Evolutionary conservation across 2,329 filamentous ascomycete genomes (phyloP).

Genomic region (Colletotrichum aenigma): DNA sequence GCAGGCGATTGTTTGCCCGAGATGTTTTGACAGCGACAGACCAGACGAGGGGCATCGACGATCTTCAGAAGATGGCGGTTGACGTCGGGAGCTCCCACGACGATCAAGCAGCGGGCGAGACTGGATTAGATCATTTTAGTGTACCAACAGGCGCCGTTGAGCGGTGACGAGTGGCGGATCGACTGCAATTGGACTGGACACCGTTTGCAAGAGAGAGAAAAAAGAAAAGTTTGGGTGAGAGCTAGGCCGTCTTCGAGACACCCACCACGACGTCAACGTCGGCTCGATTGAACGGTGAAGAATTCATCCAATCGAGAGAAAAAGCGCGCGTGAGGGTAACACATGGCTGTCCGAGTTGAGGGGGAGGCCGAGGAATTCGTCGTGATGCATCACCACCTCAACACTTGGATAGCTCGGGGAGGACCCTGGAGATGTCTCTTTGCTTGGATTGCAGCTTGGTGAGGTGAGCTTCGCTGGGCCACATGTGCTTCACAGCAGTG

Average conservation of each 20-base stretch:
- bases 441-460: background rate
- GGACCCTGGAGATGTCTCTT: background rate
- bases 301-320: background rate
- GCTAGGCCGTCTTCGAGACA: background rate
- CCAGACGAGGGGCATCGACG: background rate
- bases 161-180: constrained; percentile 9
- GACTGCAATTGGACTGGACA: background rate
- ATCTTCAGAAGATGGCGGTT: background rate
- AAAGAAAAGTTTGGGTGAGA: background rate
- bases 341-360: background rate
- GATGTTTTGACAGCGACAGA: background rate
- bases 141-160: background rate
- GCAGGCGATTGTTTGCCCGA: background rate
- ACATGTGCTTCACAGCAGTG: background rate
- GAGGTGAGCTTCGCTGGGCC: background rate
- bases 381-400: background rate
- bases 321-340: background rate
- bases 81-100: background rate
- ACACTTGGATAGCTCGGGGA: background rate
- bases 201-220: background rate
- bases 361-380: background rate
- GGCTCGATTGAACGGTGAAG: background rate
- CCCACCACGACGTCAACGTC: background rate
- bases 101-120: background rate
- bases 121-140: background rate